A percentile compares a stretch with the other conserved stretches of the same genome.
Evolutionary conservation across 2,329 filamentous ascomycete species (phyloP).

Genomic region (Orbilia oligospora): DNA sequence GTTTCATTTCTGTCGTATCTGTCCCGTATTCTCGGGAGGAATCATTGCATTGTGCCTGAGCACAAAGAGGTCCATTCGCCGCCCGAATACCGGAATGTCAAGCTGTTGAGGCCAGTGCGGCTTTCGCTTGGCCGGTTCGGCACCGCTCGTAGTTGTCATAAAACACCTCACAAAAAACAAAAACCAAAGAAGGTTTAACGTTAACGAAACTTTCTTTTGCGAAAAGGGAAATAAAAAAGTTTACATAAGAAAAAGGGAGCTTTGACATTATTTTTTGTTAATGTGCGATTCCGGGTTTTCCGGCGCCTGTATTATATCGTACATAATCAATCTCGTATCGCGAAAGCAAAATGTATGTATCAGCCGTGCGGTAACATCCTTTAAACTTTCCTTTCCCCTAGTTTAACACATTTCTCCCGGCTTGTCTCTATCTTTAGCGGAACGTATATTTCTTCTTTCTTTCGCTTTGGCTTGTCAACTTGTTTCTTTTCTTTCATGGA

Average conservation of each 20-base stretch:
- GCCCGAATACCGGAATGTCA: constrained; percentile 20
- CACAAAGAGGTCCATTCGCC: constrained; percentile 8
- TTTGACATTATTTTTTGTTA: constrained; percentile 19
- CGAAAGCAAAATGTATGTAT: neutral
- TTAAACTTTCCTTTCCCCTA: neutral
- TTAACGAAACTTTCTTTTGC: too few relatives aligned
- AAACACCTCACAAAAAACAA: constrained; percentile 24
- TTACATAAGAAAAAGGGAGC: constrained; percentile 25
- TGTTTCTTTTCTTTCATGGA: constrained; percentile 12
- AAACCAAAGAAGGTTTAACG: too few relatives aligned
- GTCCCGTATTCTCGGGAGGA: constrained; percentile 17
- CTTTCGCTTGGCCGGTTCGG: constrained; percentile 17
- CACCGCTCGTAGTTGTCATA: constrained; percentile 1
- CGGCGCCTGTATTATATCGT: constrained; percentile 23
- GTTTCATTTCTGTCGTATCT: constrained; percentile 1
- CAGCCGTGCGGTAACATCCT: constrained; percentile 33
- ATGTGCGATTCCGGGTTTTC: constrained; percentile 20
- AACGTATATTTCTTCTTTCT: constrained; percentile 23
- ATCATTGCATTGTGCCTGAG: constrained; percentile 3
- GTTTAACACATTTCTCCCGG: constrained; percentile 2
- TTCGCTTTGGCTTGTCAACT: neutral
- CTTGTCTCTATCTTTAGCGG: constrained; percentile 25
- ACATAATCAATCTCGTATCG: constrained; percentile 26
- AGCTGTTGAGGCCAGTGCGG: constrained; percentile 18
- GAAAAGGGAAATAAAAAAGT: neutral